phyloP scores from a whole-genome alignment of 768 basidiomycete genomes.

The Leccinum subtestaceum region DNA sequence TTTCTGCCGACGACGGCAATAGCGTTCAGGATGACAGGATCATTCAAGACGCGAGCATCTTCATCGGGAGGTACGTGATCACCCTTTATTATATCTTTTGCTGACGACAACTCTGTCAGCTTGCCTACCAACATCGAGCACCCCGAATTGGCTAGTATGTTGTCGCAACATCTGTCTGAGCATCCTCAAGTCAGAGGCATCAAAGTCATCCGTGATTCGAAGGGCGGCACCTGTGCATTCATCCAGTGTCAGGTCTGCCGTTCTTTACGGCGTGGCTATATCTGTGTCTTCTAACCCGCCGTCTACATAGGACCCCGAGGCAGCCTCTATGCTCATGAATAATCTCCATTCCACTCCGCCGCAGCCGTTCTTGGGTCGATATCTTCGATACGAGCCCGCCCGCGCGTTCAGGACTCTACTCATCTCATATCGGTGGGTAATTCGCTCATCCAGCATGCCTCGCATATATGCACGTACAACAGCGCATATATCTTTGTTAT shows the following conservation, averaged over 20 bases:
- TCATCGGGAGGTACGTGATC: slow-evolving; percentile 71
- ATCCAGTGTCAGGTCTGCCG: slow-evolving; percentile 74
- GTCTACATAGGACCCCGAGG: slow-evolving; percentile 46
- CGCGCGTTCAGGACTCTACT: slow-evolving; percentile 72
- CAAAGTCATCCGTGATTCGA: slow-evolving; percentile 70
- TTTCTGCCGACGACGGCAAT: slow-evolving; percentile 27
- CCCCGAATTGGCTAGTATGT: slow-evolving; percentile 54
- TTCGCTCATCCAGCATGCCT: neutral
- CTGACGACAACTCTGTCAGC: slow-evolving; percentile 37
- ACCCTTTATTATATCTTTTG: neutral
- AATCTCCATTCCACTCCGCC: slow-evolving; percentile 54
- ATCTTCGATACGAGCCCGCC: slow-evolving; percentile 74
- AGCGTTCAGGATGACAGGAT: slow-evolving; percentile 44
- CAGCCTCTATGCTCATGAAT: slow-evolving; percentile 58
- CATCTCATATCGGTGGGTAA: slow-evolving; percentile 66
- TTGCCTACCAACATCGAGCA: slow-evolving; percentile 69
- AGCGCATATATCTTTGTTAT: slow-evolving; percentile 22
- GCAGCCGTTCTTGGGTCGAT: slow-evolving; percentile 67
- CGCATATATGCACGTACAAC: slow-evolving; percentile 14
- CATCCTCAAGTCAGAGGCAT: slow-evolving; percentile 65
- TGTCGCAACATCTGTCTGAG: slow-evolving; percentile 65
- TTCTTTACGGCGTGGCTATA: neutral
- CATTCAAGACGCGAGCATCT: slow-evolving; percentile 76
- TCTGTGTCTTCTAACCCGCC: neutral
- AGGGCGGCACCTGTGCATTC: slow-evolving; percentile 80